These are phyloP conservation scores for Mycena albidolilacea DNA, from an alignment of 768 basidiomycete species.

Conservation along the genomic window DNA sequence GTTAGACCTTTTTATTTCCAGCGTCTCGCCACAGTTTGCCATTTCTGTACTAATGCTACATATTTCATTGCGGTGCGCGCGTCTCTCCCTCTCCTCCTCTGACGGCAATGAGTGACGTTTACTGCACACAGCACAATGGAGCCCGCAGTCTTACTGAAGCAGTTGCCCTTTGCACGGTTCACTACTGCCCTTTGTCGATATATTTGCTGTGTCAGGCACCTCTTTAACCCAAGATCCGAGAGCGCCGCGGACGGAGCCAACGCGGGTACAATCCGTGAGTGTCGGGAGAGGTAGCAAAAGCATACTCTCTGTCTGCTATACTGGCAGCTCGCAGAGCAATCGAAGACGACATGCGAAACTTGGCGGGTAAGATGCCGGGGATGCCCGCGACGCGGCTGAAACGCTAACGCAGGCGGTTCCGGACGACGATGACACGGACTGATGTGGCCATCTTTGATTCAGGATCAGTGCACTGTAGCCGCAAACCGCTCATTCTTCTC, in stretches of 20 bases:
- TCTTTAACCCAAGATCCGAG: slow-evolving; percentile 17
- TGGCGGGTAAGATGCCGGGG: too few species aligned
- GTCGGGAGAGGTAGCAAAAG: background rate
- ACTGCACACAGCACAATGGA: background rate
- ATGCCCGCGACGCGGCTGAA: background rate
- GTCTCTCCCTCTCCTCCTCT: background rate
- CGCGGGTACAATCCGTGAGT: background rate
- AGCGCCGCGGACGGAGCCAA: slow-evolving; percentile 13
- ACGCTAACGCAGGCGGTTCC: background rate
- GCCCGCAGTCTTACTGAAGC: background rate
- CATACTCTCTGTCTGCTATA: background rate
- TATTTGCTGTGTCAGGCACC: slow-evolving; percentile 23
- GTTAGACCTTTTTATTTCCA: background rate
- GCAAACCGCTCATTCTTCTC: background rate
- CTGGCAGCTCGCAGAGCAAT: background rate
- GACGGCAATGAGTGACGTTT: background rate
- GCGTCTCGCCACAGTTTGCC: background rate
- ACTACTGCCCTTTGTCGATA: slow-evolving; percentile 23
- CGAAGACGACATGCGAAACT: background rate
- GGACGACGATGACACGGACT: background rate
- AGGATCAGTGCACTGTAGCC: background rate
- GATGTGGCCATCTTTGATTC: slow-evolving; percentile 22
- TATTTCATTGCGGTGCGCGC: background rate
- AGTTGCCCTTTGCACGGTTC: slow-evolving; percentile 12
- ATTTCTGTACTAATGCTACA: background rate